These are phyloP conservation scores for Ustilago bromivora DNA, from an alignment of 1,284 basidiomycete genomes.

Conservation along the genomic window DNA sequence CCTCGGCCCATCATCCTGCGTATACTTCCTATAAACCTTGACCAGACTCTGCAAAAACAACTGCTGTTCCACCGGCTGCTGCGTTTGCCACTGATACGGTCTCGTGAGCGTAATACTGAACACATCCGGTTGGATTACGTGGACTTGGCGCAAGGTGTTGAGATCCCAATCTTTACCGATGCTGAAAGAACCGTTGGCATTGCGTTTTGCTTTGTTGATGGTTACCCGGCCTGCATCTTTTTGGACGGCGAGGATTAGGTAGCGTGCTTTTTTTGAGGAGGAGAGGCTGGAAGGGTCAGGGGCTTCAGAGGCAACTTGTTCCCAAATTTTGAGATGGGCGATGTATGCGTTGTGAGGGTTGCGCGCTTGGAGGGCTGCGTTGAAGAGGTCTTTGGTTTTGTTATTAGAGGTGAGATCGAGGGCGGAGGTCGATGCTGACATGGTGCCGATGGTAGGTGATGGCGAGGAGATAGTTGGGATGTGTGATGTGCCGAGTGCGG, in stretches of 20 bases:
- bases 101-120: conserved; percentile 63
- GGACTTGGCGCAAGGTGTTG: conserved; percentile 81
- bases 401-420: conserved; percentile 26
- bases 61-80: conserved; percentile 58
- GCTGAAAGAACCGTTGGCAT: conserved; percentile 93
- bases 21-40: conserved; percentile 63
- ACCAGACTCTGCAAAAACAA: conserved; percentile 60
- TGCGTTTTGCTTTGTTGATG: conserved; percentile 89
- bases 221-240: conserved; percentile 59
- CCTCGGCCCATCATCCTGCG: conserved; percentile 48
- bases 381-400: conserved; percentile 61
- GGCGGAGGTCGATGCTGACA: conserved; percentile 27
- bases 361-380: conserved; percentile 60
- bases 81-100: conserved; percentile 65
- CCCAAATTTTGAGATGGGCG: conserved; percentile 68
- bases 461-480: too few species aligned
- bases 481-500: too few species aligned
- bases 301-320: conserved; percentile 43
- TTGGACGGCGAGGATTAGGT: conserved; percentile 63
- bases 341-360: conserved; percentile 63
- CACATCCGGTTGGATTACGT: conserved; percentile 74
- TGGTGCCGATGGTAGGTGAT: not conserved
- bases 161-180: conserved; percentile 97
- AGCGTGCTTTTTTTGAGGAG: conserved; percentile 60
- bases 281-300: conserved; percentile 11